A percentile compares a stretch with the other conserved stretches of the same genome.
phyloP scores from a whole-genome alignment of 176 grass and related monocot genomes.

The Oryza brachyantha region DNA sequence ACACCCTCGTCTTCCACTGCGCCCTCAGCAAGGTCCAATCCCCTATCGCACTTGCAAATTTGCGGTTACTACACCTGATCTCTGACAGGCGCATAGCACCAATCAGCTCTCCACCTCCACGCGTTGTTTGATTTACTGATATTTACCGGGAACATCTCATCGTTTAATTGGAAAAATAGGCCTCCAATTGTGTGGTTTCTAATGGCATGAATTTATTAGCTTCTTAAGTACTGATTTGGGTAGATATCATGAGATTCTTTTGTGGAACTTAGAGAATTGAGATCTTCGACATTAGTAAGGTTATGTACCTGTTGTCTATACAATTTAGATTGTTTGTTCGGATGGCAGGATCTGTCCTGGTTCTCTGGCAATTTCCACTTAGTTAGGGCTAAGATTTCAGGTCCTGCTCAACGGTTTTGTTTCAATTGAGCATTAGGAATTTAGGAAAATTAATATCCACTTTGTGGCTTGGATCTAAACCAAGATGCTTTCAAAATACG shows the following conservation, averaged over 20 bases:
- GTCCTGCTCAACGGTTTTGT: not conserved
- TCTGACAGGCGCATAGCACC: not conserved
- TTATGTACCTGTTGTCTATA: not conserved
- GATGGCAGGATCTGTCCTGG: not conserved
- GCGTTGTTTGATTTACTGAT: not conserved
- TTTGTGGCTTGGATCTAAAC: not conserved
- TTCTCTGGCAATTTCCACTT: not conserved
- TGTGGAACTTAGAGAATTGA: not conserved
- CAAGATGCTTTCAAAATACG: not conserved
- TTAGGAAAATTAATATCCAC: not conserved
- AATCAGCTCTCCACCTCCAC: not conserved
- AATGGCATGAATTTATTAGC: not conserved
- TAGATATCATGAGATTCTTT: not conserved
- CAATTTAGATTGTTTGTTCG: not conserved
- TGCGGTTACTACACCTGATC: not conserved
- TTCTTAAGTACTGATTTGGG: not conserved
- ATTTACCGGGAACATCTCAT: not conserved
- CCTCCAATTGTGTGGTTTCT: not conserved
- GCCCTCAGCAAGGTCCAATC: constrained; percentile 77
- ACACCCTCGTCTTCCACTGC: constrained; percentile 97
- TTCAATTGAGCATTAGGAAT: not conserved
- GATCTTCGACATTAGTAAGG: not conserved
- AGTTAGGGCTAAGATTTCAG: not conserved
- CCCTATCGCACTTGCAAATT: not conserved
- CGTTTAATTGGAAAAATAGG: no score